phyloP scores from a whole-genome alignment of 2,329 filamentous ascomycete genomes.

The Coniochaeta ligniaria region DNA sequence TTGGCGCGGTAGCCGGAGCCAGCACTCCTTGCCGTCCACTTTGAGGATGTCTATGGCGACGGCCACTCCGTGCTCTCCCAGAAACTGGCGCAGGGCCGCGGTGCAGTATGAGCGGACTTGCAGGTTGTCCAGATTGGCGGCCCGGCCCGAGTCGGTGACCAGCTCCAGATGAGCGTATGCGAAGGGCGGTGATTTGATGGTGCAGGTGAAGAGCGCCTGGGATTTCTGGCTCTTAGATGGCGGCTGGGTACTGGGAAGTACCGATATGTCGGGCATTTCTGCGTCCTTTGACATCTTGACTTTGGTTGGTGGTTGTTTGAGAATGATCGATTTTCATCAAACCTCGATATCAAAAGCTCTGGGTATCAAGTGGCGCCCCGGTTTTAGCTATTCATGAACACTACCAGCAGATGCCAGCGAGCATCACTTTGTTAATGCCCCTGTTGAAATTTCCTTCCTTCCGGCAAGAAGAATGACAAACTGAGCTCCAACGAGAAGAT shows the following conservation, averaged over 20 bases:
- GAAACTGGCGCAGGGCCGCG: slow-evolving; percentile 57
- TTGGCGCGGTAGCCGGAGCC: slow-evolving; percentile 56
- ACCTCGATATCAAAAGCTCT: neutral
- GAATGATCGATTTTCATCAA: neutral
- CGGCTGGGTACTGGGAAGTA: neutral
- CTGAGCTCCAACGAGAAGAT: no score
- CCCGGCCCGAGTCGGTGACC: slow-evolving; percentile 15
- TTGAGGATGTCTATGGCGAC: slow-evolving; percentile 67
- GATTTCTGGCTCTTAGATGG: slow-evolving; percentile 23
- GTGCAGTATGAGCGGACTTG: slow-evolving; percentile 57
- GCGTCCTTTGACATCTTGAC: neutral
- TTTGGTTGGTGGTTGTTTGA: neutral
- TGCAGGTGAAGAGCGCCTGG: slow-evolving; percentile 42
- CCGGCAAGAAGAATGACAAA: no score
- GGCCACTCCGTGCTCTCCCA: slow-evolving; percentile 60
- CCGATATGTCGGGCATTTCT: neutral
- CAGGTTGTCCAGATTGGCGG: slow-evolving; percentile 46
- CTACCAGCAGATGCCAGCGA: no score
- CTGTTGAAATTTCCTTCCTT: no score
- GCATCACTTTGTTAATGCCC: no score
- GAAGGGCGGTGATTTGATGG: slow-evolving; percentile 43
- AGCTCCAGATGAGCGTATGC: slow-evolving; percentile 52
- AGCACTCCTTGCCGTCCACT: slow-evolving; percentile 46
- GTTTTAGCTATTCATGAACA: neutral
- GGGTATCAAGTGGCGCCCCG: no score